Base-by-base conservation (phyloP, 2,329 filamentous ascomycete species). In the Aphanoascus verrucosus region DNA sequence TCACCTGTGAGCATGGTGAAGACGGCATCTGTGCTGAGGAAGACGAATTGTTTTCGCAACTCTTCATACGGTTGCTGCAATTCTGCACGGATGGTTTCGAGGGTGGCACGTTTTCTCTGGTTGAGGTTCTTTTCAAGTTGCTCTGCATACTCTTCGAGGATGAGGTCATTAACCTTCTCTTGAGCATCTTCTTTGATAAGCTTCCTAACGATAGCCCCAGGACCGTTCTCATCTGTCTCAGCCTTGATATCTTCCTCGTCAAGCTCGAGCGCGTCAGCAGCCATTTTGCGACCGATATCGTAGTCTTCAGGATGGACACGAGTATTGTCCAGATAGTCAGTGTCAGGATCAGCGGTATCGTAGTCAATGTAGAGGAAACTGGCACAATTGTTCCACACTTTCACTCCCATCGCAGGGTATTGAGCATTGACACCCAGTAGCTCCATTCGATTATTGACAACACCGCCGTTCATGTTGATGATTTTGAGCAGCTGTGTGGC, bases 251-350 rank as follows among this genome's bases (percentile, higher is more conserved):
- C 93, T 73, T 98, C 93, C 71, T 98, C 93, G 62, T 98, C 93
- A 60, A 98, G 78, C 66, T 96, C 91, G 46, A 98, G 76, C 14
- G 93, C 93, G 74, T 98, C 93, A 2, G 93, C 93, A 17, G 93
- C 93, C 85, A 98, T 97, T 72, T 98, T 98, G 61, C 91, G 87
- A 47, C 89, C 93, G 57, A 98, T 84, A 61, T 98, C 93, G 69
- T 98, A 98, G 67, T 98, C 93, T 73, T 98, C 93, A 1, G 93
- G 93, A 64, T 98, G 93, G 15, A 98, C 89, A 74, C 93, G 86
- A 45, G 93, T 98, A 66, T 93, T 94, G 70, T 98, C 93, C 23
- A 98, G 77, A 55, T 94, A 94, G 66, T 98, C 93, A 0, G 90
- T 88, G 12, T 86, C 79, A 1, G 84, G 79, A 61, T 88, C 88